Percentiles rank a stretch among this genome's conserved stretches.
phyloP scores from a whole-genome alignment of 352 stramenopile species.

The Globisporangium polare region DNA sequence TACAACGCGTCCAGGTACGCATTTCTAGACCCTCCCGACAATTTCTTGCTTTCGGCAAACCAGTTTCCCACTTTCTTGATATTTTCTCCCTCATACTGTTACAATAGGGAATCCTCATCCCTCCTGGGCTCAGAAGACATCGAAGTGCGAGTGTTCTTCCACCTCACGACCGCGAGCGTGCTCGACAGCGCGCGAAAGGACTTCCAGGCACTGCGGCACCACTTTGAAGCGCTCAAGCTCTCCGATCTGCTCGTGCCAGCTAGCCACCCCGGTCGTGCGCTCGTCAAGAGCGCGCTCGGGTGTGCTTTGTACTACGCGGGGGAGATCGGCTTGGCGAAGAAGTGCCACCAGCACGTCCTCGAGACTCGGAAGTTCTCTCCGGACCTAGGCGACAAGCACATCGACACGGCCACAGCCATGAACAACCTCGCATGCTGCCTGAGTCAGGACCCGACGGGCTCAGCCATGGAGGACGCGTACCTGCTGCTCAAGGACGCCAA shows the following conservation, averaged over 20 bases:
- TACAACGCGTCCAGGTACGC: slow-evolving; percentile 35
- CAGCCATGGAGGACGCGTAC: slow-evolving; percentile 46
- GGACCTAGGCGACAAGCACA: slow-evolving; percentile 25
- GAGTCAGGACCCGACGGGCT: slow-evolving; percentile 30
- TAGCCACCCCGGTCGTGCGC: slow-evolving; percentile 28
- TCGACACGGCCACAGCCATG: slow-evolving; percentile 67
- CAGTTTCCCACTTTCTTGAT: background rate
- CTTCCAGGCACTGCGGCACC: slow-evolving; percentile 39
- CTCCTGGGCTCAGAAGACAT: slow-evolving; percentile 12
- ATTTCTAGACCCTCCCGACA: background rate
- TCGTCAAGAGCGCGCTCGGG: slow-evolving; percentile 50
- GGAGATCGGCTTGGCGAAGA: slow-evolving; percentile 41
- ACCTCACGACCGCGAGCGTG: slow-evolving; percentile 43
- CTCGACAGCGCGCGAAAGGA: slow-evolving; percentile 53
- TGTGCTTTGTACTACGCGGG: slow-evolving; percentile 55
- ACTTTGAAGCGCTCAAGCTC: slow-evolving; percentile 47
- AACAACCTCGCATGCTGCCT: slow-evolving; percentile 75
- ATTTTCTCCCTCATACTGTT: background rate
- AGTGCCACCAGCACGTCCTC: slow-evolving; percentile 55
- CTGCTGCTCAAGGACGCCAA: slow-evolving; percentile 49
- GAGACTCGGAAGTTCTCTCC: slow-evolving; percentile 24
- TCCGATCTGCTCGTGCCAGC: slow-evolving; percentile 26
- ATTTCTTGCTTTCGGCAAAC: background rate
- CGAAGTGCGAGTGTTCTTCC: slow-evolving; percentile 54
- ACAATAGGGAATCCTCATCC: background rate